These are phyloP conservation scores for Coniochaeta ligniaria DNA, from an alignment of 2,329 filamentous ascomycete genomes.

Conservation along the genomic window DNA sequence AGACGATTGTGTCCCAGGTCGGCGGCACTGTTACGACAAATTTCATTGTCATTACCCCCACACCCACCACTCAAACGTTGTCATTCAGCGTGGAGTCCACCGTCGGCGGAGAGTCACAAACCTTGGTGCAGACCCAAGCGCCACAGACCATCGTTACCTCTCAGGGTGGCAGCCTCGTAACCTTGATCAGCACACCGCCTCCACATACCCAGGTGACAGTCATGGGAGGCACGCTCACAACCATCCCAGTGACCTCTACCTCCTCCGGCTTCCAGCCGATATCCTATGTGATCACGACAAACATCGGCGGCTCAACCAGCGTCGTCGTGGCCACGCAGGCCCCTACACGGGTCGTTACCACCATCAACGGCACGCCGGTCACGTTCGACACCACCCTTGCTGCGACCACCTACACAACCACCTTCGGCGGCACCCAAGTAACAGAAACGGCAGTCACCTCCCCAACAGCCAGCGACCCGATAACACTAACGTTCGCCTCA, in stretches of 20 bases:
- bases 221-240: conserved; percentile 12
- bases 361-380: conserved; percentile 15
- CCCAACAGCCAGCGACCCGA: conserved; percentile 14
- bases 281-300: conserved; percentile 15
- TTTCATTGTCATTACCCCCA: conserved; percentile 4
- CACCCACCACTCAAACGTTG: conserved; percentile 6
- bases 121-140: conserved; percentile 5
- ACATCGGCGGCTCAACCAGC: conserved; percentile 15
- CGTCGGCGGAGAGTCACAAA: background rate
- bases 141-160: conserved; percentile 8
- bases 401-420: conserved; percentile 16
- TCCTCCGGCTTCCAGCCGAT: conserved; percentile 13
- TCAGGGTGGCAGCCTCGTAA: background rate
- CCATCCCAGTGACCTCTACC: conserved; percentile 12
- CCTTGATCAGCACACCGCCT: conserved; percentile 9
- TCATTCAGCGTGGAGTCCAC: conserved; percentile 8
- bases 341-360: conserved; percentile 15
- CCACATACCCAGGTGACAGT: conserved; percentile 9
- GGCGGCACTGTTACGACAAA: conserved; percentile 10
- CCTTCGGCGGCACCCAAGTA: conserved; percentile 16
- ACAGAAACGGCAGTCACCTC: conserved; percentile 18
- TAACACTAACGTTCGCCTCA: conserved; percentile 18
- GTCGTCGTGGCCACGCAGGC: conserved; percentile 14
- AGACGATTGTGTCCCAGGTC: conserved; percentile 8
- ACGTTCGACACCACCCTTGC: conserved; percentile 16